Evolutionary conservation across 2,329 filamentous ascomycete species (phyloP), one percentile per base, ranked within the genome.

Genomic region (Colletotrichum sp.): DNA sequence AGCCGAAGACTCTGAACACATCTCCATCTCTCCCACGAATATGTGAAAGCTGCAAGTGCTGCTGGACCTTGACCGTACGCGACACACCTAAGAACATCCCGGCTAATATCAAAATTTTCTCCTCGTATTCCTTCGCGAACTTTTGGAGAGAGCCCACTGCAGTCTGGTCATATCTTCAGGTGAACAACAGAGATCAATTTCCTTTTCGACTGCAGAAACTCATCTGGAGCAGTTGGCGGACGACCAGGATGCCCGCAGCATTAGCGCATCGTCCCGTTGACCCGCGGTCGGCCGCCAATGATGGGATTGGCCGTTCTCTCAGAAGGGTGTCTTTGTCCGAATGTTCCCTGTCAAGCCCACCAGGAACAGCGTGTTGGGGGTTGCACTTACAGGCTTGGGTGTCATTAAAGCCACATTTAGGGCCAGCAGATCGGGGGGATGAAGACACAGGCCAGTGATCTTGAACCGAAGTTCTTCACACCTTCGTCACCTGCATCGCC

Each of bases 321-420:
- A 75, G 56, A 69, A 26, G 70, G 64, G 36, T 48, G 64, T 18
- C 21, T 75, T 30, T 64, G 69, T 38, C 73, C 69, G 69, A 64
- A 21, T 21, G 18, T 28, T 9, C n/a, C 43, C 62, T 71, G 32
- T 38, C 10, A 48, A 38, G 52, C 55, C 13, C 32, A 32, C 28
- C 32, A 38, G 24, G 30, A 32, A 61, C 66, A 30, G 48, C 55
- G 30, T 61, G 15, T 48, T 71, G 4, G 66, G 43, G 60, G 16
- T 26, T 30, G 32, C 26, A 18, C 64, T 2, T 0, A 15, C 28
- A 60, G 9, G 30, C 7, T 62, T 48, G 67, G 67, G 67, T 70
- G 26, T 70, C 36, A 62, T 30, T 61, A 21, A 55, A 36, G 56
- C 61, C 26, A 52, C 18, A 48, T 52, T 24, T 32, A 34, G 56